Base-by-base conservation (phyloP, 495 filamentous ascomycete genomes). In the Copromyces sp. region DNA sequence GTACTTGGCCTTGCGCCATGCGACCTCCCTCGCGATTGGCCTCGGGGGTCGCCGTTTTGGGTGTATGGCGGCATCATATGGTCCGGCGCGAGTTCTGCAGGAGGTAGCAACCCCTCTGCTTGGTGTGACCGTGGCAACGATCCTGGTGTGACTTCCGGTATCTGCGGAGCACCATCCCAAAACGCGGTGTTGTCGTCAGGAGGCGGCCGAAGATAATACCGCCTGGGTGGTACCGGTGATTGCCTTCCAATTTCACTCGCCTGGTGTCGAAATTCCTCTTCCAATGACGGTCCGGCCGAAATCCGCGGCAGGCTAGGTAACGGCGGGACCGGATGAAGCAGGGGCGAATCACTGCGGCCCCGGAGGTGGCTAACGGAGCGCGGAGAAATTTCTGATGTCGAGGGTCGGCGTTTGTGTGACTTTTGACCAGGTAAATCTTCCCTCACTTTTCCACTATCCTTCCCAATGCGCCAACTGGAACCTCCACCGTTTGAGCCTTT, bases 401-500 rank as follows among this genome's bases (percentile, higher is more conserved):
- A 81, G 9, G 76, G 77, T 39, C 75, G 74, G 70, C 72, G 74
- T 71, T 74, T 78, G 72, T 79, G 78, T 35, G 79, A 71, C 71
- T 80, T 81, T 17, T 73, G 42, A 20, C 73, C 73, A 39, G 77
- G 73, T 39, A 75, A 80, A 20, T 35, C 29, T 65, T 65, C 53
- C 29, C 14, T 35, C 53, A 16, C 29, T 65, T 65, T 65, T 14
- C 53, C 29, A 65, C 53, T 65, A 17, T 35, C 53, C 53, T 12
- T 35, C 71, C 59, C 53, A 77, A 76, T n/a, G 76, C 76, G 24
- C 73, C 73, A 11, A 70, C 78, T n/a, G 78, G 47, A 37, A 78
- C 79, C 40, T 83, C 83, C 68, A 80, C 74, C 53, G 82, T 85
- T 81, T 45, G 91, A 91, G 39, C 85, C 81, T 68, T 84, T 88